Evolutionary conservation across 176 grass and related monocot species (phyloP), one percentile per base, ranked within the genome.

Genomic region (Oryza meridionalis): DNA sequence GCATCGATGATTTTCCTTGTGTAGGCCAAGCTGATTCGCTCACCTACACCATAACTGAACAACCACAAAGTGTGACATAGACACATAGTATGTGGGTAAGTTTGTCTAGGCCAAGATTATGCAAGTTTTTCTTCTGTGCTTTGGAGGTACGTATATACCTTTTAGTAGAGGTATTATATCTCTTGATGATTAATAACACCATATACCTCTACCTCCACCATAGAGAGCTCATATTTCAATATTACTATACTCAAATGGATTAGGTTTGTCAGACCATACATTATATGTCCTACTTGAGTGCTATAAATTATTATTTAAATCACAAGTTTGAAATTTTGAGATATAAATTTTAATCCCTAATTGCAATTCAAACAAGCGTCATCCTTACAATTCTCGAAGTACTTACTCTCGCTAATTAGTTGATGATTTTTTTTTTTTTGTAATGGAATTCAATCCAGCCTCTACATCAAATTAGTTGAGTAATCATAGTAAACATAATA

Each of bases 1-100:
- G 96, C 96, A 81, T 99, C 93, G 11, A 99, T 96, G 85, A 99
- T 96, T 83, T 96, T 99, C 88, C 96, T 88, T 24, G 96, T 99
- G 82, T 99, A 94, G 0, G 38, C 17, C 72, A 99, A 86, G 88
- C 72, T 96, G 71, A 99, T 99, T 59, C 96, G 86, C 77, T 92
- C 96, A 77, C 96, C 96, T 5, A 99, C 96, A 33, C 96, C 96
- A 27, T 99, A 99, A 71, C 96, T 98, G 88, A 21, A 64, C 33
- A 12, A 61, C 58, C 58, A 61, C 8, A 61, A 61, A 21, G 15
- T 55, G 19, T 53, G 14, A 53, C 50, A 53, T n/a, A n/a, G n/a
- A n/a, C n/a, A n/a, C n/a, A n/a, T 17, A 17, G 16, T 53, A 53
- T 17, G 6, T 21, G 21, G 1, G 17, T 14, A 7, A 55, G 4